These are phyloP conservation scores for Skeletonema costatum DNA, from an alignment of 108 stramenopile species.

Conservation along the genomic window DNA sequence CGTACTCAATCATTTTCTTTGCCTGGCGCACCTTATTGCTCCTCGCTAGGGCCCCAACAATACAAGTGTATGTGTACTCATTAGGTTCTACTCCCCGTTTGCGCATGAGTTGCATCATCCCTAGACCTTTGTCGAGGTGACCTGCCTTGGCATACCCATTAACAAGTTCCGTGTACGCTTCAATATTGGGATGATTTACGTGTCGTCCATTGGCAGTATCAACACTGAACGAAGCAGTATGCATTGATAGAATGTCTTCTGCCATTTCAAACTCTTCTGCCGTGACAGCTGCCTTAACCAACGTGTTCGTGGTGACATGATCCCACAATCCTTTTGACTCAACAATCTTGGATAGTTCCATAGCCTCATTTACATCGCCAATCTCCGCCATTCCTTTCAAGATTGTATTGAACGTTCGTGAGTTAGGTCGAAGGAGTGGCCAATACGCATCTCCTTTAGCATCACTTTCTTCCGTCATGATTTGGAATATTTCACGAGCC, in stretches of 20 bases:
- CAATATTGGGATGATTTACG: constrained; percentile 73
- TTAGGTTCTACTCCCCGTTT: constrained; percentile 64
- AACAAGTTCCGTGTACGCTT: constrained; percentile 82
- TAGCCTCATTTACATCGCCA: constrained; percentile 48
- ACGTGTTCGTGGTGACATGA: constrained; percentile 80
- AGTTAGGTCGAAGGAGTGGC: constrained; percentile 57
- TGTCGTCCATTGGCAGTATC: background rate
- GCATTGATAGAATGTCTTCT: constrained; percentile 54
- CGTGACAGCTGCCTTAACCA: constrained; percentile 72
- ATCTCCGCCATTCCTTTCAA: constrained; percentile 74
- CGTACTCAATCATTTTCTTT: constrained; percentile 58
- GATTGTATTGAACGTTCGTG: constrained; percentile 76
- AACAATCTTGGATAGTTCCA: constrained; percentile 56
- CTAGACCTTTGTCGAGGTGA: constrained; percentile 59
- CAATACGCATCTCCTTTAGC: constrained; percentile 14
- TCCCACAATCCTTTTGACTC: constrained; percentile 61
- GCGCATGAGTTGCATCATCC: constrained; percentile 62
- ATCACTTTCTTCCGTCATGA: constrained; percentile 34
- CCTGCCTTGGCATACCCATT: constrained; percentile 75
- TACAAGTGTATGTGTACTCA: constrained; percentile 76
- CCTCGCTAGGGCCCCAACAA: constrained; percentile 72
- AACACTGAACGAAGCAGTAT: constrained; percentile 33
- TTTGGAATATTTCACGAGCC: constrained; percentile 55
- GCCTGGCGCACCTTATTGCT: constrained; percentile 60
- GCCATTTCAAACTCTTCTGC: constrained; percentile 67